phyloP scores from a whole-genome alignment of 441 rosid genomes.

The Pelargonium fulgidum region DNA sequence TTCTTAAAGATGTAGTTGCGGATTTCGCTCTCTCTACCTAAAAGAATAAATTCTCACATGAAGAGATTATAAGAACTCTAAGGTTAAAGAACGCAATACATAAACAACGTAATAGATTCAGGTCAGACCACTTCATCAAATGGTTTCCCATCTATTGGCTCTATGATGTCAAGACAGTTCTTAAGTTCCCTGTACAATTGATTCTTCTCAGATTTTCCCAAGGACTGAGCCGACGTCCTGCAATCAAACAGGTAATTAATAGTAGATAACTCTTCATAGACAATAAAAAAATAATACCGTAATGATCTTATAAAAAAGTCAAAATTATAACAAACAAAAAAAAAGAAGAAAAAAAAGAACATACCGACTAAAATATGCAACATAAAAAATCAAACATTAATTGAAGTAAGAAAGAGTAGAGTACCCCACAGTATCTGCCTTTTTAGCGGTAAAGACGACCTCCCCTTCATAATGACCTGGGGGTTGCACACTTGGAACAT shows the following conservation, averaged over 20 bases:
- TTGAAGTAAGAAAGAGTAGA: conserved; percentile 14
- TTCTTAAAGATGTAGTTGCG: conserved; percentile 70
- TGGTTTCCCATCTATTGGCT: conserved; percentile 65
- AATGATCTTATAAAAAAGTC: conserved; percentile 1
- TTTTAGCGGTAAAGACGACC: conserved; percentile 59
- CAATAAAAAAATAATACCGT: conserved; percentile 10
- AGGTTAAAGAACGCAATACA: conserved; percentile 6
- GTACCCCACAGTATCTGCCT: conserved; percentile 52
- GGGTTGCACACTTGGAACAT: conserved; percentile 75
- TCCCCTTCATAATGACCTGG: conserved; percentile 93
- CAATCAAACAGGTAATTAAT: conserved; percentile 21
- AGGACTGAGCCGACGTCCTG: conserved; percentile 45
- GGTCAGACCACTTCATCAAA: conserved; percentile 67
- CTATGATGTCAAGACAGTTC: conserved; percentile 61
- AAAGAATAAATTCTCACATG: conserved; percentile 30
- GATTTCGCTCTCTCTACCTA: conserved; percentile 83
- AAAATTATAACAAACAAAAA: conserved; percentile 2
- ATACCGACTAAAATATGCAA: not conserved
- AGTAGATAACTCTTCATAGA: conserved; percentile 6
- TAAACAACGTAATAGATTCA: conserved; percentile 4
- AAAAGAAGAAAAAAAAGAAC: not conserved
- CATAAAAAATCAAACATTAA: conserved; percentile 11
- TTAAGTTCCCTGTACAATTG: conserved; percentile 57
- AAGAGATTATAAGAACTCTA: conserved; percentile 23
- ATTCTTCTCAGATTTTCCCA: conserved; percentile 61